Percentiles rank a stretch among this genome's conserved stretches.
phyloP scores from a whole-genome alignment of 176 grass and related monocot species.

The Avena insularis region DNA sequence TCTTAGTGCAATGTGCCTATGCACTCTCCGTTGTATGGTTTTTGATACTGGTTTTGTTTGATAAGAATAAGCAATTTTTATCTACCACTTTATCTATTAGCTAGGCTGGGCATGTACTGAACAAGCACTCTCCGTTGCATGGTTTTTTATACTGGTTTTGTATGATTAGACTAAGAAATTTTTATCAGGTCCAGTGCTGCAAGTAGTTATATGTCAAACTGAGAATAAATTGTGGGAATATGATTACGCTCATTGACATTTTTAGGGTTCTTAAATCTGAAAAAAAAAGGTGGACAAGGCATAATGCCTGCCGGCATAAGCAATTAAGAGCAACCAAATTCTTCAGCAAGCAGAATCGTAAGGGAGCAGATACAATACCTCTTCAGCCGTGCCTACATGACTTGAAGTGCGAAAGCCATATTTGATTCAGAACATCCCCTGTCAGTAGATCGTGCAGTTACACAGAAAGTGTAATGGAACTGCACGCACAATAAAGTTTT shows the following conservation, averaged over 20 bases:
- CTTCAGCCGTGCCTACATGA: conserved; percentile 75
- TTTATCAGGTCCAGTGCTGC: neutral
- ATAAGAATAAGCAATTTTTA: no score
- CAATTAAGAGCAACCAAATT: neutral
- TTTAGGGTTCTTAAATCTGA: neutral
- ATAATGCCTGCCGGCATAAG: no score
- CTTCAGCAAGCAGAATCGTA: conserved; percentile 16
- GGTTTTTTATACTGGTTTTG: neutral
- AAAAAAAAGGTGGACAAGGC: neutral
- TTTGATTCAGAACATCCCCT: conserved; percentile 74
- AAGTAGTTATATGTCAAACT: neutral
- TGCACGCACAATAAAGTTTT: conserved; percentile 52
- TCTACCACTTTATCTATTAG: no score
- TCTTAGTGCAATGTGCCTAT: no score
- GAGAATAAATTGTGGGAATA: conserved; percentile 33
- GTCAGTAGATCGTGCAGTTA: conserved; percentile 54
- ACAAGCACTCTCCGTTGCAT: no score
- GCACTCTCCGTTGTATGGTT: no score
- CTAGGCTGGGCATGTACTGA: no score
- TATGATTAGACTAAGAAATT: neutral
- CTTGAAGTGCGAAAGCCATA: conserved; percentile 76
- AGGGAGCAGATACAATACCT: conserved; percentile 51
- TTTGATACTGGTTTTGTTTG: no score
- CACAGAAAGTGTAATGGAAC: conserved; percentile 72
- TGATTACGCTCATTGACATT: neutral